phyloP scores from a whole-genome alignment of 1,284 basidiomycete genomes.

The Lentinus polychrous region DNA sequence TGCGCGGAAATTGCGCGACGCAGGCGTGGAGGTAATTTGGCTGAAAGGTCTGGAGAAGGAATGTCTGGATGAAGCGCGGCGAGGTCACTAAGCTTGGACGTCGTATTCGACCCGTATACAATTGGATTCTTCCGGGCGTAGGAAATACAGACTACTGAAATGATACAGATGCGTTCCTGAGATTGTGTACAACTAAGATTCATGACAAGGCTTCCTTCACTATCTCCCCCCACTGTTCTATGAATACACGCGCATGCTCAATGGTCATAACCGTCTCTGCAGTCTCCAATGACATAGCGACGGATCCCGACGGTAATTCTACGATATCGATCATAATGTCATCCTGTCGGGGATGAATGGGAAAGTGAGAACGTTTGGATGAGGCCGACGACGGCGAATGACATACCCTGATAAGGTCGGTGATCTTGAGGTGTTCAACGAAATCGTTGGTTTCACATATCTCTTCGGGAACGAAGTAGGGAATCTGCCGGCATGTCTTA shows the following conservation, averaged over 20 bases:
- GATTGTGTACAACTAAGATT: not conserved
- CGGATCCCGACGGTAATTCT: conserved; percentile 22
- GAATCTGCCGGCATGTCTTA: conserved; percentile 7
- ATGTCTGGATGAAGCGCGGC: conserved; percentile 73
- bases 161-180: not conserved
- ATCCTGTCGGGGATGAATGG: conserved; percentile 24
- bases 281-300: conserved; percentile 38
- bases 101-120: too few relatives aligned
- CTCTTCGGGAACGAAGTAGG: conserved; percentile 17
- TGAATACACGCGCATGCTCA: conserved; percentile 19
- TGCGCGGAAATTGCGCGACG: conserved; percentile 65
- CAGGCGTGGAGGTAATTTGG: conserved; percentile 75
- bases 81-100: conserved; percentile 38
- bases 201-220: conserved; percentile 24
- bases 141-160: not conserved
- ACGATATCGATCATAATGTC: conserved; percentile 40
- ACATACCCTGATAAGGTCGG: conserved; percentile 12
- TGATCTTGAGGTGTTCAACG: conserved; percentile 10
- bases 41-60: conserved; percentile 64
- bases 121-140: not conserved
- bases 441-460: conserved; percentile 1
- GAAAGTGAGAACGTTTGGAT: conserved; percentile 3
- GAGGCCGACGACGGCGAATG: not conserved
- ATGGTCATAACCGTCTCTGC: conserved; percentile 24
- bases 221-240: conserved; percentile 19